Base-by-base conservation (phyloP, 768 basidiomycete species). In the Xerocomellus chrysenteron region DNA sequence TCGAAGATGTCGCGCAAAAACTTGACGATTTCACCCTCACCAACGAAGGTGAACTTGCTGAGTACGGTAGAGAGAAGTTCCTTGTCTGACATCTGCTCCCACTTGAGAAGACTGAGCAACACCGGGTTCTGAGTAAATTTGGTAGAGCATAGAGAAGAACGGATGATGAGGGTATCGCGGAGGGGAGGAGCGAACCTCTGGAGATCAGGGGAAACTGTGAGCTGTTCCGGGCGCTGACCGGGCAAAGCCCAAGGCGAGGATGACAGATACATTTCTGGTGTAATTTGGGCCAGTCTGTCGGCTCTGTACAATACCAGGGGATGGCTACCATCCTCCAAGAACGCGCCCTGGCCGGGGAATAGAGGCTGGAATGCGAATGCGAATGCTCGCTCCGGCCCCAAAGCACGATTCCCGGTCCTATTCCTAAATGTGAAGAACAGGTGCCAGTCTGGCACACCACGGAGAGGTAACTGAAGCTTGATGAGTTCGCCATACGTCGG, bases 401-500 rank as follows among this genome's bases (percentile, higher is more conserved):
- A 65, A 16, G 72, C 69, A 43, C 81, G 81, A 47, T 83, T 80
- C 13, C 79, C 80, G 43, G 74, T 75, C 37, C 88, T 87, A 67
- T 92, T 87, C 40, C 91, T 84, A 74, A 98, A 95, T 0, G 92
- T 92, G 75, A 98, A 91, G 80, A 96, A 98, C 14, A 98, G 74
- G 68, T 98, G 96, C 84, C 91, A 94, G 41, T 84, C 80, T 2
- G 86, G 85, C 39, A 87, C 79, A 9, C 83, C 81, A 10, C 85
- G 77, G 13, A 78, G 73, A 21, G 92, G 88, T 10, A 98, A 72
- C 58, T 84, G 80, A 16, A 98, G 76, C 71, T 98, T 98, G 73
- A 98, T 81, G 46, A 98, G 82, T 72, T 98, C 96, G 36, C 92
- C 92, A 69, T 87, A 98, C 1, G 92, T 96, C 2, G 96, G 96